Base-by-base conservation (phyloP, 2,329 filamentous ascomycete species). In the Clarireedia paspali region DNA sequence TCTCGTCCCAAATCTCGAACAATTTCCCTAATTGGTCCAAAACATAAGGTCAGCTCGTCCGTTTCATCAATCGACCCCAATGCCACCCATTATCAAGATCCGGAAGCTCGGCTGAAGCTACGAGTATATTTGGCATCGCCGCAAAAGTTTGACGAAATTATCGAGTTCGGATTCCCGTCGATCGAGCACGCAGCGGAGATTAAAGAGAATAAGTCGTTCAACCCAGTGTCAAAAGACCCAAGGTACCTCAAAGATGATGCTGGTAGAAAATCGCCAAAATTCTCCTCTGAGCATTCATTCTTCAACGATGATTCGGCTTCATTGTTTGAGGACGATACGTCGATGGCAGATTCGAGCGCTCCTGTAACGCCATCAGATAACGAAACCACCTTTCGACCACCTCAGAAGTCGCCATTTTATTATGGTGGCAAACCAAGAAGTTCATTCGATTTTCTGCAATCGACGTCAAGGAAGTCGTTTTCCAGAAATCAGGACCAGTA, bases 141-240 rank as follows among this genome's bases (percentile, higher is more conserved):
- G 0, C 89, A 95, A 63, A 96, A 95, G 68, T 97, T 97, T 64
- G 92, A 97, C 68, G 92, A 97, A 71, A 91, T 89, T 1, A 82
- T 97, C 52, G 89, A 95, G 68, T 96, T 95, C 71, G 92, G 92
- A 0, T 97, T 96, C 65, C 90, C 91, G 0, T 83, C 85, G 0
- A 75, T 76, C 38, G 78, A 83, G 36, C 71, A 65, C 6, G 60
- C 72, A 20, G 62, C 69, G 3, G 63, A 72, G n/a, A 64, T 70
- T 23, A 67, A 69, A 7, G 71, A 72, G 14, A 61, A 67, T 39
- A 65, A 57, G 48, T 55, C 61, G 10, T 60, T 62, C 5, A 58
- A 48, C 30, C 57, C 60, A n/a, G 23, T 47, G 10, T 66, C 65
- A 26, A 63, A 49, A 39, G 49, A 45, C 6, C 34, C 36, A 10